These are phyloP conservation scores for Aspergillus awamori DNA, from an alignment of 2,329 filamentous ascomycete genomes.

Conservation along the genomic window DNA sequence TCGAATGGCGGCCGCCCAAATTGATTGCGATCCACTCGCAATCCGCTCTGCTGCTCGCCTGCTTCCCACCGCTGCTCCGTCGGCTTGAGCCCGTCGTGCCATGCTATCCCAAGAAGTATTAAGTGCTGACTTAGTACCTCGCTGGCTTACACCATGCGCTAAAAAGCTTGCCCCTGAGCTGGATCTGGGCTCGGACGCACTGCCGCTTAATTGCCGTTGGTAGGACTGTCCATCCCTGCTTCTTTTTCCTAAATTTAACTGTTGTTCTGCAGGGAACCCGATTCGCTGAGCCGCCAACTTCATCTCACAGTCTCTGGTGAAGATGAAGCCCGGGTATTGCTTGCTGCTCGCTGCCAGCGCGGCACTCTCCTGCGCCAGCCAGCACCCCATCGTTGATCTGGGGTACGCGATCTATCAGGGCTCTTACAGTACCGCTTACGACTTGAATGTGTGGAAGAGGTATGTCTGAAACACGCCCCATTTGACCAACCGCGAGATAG, in stretches of 20 bases:
- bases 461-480: constrained; percentile 23
- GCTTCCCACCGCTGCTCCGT: background rate
- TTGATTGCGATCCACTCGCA: background rate
- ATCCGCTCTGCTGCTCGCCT: background rate
- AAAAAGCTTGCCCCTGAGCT: background rate
- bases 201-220: background rate
- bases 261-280: background rate
- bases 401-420: constrained; percentile 53
- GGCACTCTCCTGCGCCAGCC: background rate
- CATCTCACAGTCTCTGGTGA: background rate
- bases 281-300: background rate
- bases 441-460: constrained; percentile 53
- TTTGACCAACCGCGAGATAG: constrained; percentile 10
- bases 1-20: background rate
- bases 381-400: constrained; percentile 42
- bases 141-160: background rate
- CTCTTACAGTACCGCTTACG: constrained; percentile 40
- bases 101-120: background rate
- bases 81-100: background rate
- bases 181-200: background rate
- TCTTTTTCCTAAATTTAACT: background rate
- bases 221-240: background rate
- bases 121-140: background rate
- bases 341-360: constrained; percentile 5
- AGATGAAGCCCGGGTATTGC: background rate